phyloP scores from a whole-genome alignment of 2,329 filamentous ascomycete genomes.

The Fusarium caatingaense region DNA sequence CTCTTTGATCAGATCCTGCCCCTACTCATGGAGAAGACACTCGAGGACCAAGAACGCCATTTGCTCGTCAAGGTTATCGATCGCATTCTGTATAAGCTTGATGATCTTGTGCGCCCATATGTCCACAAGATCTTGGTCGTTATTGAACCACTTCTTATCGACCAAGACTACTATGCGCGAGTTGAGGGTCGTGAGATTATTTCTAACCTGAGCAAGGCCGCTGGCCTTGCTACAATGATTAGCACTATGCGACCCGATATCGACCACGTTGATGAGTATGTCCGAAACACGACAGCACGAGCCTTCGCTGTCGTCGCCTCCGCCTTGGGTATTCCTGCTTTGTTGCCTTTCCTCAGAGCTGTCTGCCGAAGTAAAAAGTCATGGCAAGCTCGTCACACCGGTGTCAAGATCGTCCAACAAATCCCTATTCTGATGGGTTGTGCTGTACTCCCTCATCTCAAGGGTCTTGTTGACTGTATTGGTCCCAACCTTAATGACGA shows the following conservation, averaged over 20 bases:
- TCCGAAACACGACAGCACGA: slow-evolving; percentile 95
- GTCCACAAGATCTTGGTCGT: slow-evolving; percentile 99
- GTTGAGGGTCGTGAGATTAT: slow-evolving; percentile 99
- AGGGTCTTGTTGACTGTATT: slow-evolving; percentile 96
- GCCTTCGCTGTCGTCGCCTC: slow-evolving; percentile 98
- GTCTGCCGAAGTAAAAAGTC: slow-evolving; percentile 99
- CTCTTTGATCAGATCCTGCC: slow-evolving; percentile 98
- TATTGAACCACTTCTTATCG: slow-evolving; percentile 98
- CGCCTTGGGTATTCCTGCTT: slow-evolving; percentile 92
- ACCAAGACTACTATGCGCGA: slow-evolving; percentile 98
- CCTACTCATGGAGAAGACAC: slow-evolving; percentile 95
- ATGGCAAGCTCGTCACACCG: slow-evolving; percentile 97
- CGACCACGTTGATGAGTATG: slow-evolving; percentile 97
- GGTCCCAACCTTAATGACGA: slow-evolving; percentile 96
- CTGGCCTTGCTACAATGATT: slow-evolving; percentile 98
- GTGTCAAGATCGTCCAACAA: slow-evolving; percentile 99
- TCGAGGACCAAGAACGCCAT: slow-evolving; percentile 98
- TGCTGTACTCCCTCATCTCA: slow-evolving; percentile 92
- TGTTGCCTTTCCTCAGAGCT: slow-evolving; percentile 93
- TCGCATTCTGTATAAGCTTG: slow-evolving; percentile 96
- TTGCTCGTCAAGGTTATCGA: slow-evolving; percentile 99
- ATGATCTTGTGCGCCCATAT: slow-evolving; percentile 94
- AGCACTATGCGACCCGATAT: slow-evolving; percentile 99
- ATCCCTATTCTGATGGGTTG: slow-evolving; percentile 99
- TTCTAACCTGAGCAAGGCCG: slow-evolving; percentile 95